Conservation (phyloP, 2,329 filamentous ascomycete species). For the Neurospora sp. region DNA sequence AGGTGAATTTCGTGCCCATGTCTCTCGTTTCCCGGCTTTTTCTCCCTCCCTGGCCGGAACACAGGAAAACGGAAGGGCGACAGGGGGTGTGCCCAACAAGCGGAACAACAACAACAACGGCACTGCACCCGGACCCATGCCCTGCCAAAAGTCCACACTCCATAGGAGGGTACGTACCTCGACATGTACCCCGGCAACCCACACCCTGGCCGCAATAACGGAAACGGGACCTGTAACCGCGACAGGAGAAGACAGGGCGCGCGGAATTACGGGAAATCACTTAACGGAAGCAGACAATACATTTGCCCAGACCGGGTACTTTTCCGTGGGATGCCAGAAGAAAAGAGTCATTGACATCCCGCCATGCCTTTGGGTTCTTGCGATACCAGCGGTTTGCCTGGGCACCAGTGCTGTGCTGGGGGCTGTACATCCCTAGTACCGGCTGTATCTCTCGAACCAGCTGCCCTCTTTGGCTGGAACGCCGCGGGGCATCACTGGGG, state of each 20-base stretch:
- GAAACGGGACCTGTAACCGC: not conserved
- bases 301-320: not conserved
- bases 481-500: not conserved
- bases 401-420: not conserved
- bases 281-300: not conserved
- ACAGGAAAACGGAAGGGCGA: slow-evolving; percentile 1
- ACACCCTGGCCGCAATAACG: not conserved
- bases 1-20: slow-evolving; percentile 12
- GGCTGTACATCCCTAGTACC: not conserved
- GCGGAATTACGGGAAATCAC: not conserved
- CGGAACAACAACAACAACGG: slow-evolving; percentile 1
- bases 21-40: not conserved
- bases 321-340: not conserved
- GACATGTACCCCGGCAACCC: not conserved
- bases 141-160: not conserved
- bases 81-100: slow-evolving; percentile 3
- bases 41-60: not conserved
- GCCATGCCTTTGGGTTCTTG: not conserved
- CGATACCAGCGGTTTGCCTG: not conserved
- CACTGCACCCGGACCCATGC: not conserved
- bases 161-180: not conserved
- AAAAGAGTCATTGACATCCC: not conserved
- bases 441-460: not conserved
- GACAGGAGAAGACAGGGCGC: not conserved
- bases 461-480: not conserved